phyloP scores from a whole-genome alignment of 2,329 filamentous ascomycete species.

The Colletotrichum lindemuthianum region DNA sequence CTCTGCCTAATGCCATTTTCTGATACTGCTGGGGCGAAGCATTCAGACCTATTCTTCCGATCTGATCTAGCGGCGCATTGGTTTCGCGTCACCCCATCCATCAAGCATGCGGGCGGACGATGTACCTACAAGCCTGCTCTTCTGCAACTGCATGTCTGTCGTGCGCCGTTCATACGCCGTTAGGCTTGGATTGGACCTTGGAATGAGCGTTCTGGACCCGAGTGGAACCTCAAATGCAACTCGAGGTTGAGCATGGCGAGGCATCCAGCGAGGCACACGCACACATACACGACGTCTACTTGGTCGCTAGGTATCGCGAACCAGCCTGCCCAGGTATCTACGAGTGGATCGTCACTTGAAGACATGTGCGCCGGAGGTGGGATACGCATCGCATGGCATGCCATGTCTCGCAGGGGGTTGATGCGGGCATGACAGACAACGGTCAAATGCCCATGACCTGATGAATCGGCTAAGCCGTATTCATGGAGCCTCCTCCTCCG shows the following conservation, averaged over 20 bases:
- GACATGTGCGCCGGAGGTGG: conserved; percentile 22
- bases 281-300: no score
- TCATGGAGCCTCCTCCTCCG: conserved; percentile 7
- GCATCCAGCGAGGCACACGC: conserved; percentile 23
- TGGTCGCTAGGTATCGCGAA: no score
- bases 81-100: conserved; percentile 31
- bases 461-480: background rate
- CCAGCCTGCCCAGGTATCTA: background rate
- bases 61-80: conserved; percentile 35
- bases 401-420: conserved; percentile 18
- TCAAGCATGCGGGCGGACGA: background rate
- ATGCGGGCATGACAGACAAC: conserved; percentile 27
- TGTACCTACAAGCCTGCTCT: background rate
- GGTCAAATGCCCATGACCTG: conserved; percentile 2
- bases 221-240: conserved; percentile 33
- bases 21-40: background rate
- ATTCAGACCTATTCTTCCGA: conserved; percentile 13
- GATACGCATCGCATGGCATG: conserved; percentile 1
- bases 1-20: conserved; percentile 7
- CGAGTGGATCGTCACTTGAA: conserved; percentile 23
- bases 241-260: conserved; percentile 21
- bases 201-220: background rate
- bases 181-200: conserved; percentile 8
- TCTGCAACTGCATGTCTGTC: conserved; percentile 17
- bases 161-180: conserved; percentile 19